These are phyloP conservation scores for Suhomyces sp. DNA, from an alignment of 805 yeast genomes.

Conservation along the genomic window DNA sequence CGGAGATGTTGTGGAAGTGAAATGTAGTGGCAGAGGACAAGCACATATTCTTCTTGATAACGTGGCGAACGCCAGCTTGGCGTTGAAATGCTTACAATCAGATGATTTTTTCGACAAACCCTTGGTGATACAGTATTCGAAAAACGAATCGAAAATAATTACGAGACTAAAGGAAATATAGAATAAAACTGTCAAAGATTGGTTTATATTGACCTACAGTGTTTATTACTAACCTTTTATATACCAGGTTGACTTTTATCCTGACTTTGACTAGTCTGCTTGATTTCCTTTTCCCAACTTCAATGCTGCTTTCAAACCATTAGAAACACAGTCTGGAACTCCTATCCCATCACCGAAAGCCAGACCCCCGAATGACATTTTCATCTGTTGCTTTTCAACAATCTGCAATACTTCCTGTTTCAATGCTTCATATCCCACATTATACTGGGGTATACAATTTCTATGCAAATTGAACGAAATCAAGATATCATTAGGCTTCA, in stretches of 20 bases:
- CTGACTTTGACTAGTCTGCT: no score
- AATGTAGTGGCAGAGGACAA: conserved; percentile 57
- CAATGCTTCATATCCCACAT: conserved; percentile 61
- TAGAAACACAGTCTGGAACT: conserved; percentile 80
- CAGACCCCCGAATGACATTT: conserved; percentile 72
- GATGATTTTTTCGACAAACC: conserved; percentile 54
- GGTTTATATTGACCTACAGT: no score
- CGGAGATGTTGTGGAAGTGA: conserved; percentile 62
- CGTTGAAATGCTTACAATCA: conserved; percentile 47
- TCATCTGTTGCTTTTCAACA: conserved; percentile 20
- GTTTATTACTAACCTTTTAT: no score
- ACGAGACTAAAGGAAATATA: conserved; percentile 4
- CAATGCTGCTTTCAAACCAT: conserved; percentile 58
- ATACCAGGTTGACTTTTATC: no score
- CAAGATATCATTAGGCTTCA: conserved; percentile 26
- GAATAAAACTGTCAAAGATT: conserved; percentile 1
- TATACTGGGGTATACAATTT: conserved; percentile 77
- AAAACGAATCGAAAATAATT: conserved; percentile 25
- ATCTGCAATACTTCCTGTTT: conserved; percentile 36
- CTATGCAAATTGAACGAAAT: conserved; percentile 33
- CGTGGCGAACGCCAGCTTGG: conserved; percentile 49
- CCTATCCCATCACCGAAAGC: conserved; percentile 77
- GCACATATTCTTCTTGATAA: conserved; percentile 60
- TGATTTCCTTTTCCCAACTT: no score
- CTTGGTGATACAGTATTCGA: conserved; percentile 42